Evolutionary conservation across 2,329 filamentous ascomycete species (phyloP), one percentile per base, ranked within the genome.

Genomic region (Fusarium setosum): DNA sequence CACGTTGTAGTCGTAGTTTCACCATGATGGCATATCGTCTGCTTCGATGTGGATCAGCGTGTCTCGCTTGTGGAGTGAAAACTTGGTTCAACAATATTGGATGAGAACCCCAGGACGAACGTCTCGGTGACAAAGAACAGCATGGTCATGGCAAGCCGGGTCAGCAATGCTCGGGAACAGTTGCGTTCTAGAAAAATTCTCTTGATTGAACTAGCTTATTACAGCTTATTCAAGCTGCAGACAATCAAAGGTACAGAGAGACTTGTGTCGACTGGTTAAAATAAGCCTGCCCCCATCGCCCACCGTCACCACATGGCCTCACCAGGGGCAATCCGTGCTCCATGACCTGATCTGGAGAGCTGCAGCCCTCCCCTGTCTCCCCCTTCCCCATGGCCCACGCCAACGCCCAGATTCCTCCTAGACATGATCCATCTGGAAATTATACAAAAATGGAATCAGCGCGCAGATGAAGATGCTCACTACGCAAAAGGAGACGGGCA

Each of bases 381-480:
- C 69, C 64, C 56, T 58, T 70, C 53, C 54, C 42, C 44, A 44
- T 50, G 56, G 42, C 45, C 52, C 41, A 37, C 52, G 10, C 45
- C 32, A 21, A 35, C 31, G 47, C 52, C n/a, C 50, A 58, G 60
- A 38, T 52, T 55, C 52, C 44, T 50, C 53, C 48, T 35, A 55
- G 56, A 56, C 56, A 38, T 52, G 55, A 53, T 59, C 54, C 56
- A 48, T 66, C 34, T 37, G 59, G 52, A 20, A 54, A 53, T 62
- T 55, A 58, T 38, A 37, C 54, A 54, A 42, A 61, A 49, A 51
- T 35, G 57, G 48, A 44, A 26, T 40, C 42, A 40, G 37, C 56
- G 35, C 58, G 54, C 41, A 69, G 63, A 71, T 65, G 66, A 49
- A 54, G 64, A 67, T 67, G 64, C 64, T 61, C 64, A 54, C 60